Evolutionary conservation across 225 moss, liverwort and hornwort genomes (phyloP).

Genomic region (Polytrichum formosum): DNA sequence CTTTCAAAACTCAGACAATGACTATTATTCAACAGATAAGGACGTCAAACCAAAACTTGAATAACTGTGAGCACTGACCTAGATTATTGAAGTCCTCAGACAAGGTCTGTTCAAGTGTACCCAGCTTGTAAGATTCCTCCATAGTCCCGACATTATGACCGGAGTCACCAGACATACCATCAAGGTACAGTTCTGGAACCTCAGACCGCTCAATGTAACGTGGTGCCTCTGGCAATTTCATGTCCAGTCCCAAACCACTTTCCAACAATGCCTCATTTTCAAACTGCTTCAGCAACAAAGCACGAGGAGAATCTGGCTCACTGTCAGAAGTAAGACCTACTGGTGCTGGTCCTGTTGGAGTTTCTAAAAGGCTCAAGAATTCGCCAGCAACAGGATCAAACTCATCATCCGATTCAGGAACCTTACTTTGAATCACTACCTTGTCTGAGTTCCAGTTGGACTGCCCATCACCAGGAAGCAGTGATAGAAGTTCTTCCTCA

Average conservation of each 20-base stretch:
- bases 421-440: slow-evolving; percentile 25
- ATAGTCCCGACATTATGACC: slow-evolving; percentile 17
- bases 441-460: slow-evolving; percentile 32
- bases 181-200: slow-evolving; percentile 64
- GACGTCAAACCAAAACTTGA: slow-evolving; percentile 8
- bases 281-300: slow-evolving; percentile 81
- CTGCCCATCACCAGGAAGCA: slow-evolving; percentile 40
- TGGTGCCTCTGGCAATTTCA: slow-evolving; percentile 37
- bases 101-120: slow-evolving; percentile 17
- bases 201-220: slow-evolving; percentile 30
- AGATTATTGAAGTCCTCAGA: slow-evolving; percentile 50
- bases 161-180: slow-evolving; percentile 40
- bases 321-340: slow-evolving; percentile 63
- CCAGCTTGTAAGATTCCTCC: slow-evolving; percentile 19
- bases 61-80: slow-evolving; percentile 24
- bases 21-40: slow-evolving; percentile 4
- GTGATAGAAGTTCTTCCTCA: slow-evolving; percentile 49
- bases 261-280: slow-evolving; percentile 87
- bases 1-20: background rate
- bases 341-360: slow-evolving; percentile 30
- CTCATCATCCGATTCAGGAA: slow-evolving; percentile 80
- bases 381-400: slow-evolving; percentile 95
- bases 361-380: slow-evolving; percentile 82
- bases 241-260: slow-evolving; percentile 66
- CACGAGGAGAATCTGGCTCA: slow-evolving; percentile 89